Evolutionary conservation across 768 basidiomycete genomes (phyloP).

Genomic region (Neoboletus brunneissimus): DNA sequence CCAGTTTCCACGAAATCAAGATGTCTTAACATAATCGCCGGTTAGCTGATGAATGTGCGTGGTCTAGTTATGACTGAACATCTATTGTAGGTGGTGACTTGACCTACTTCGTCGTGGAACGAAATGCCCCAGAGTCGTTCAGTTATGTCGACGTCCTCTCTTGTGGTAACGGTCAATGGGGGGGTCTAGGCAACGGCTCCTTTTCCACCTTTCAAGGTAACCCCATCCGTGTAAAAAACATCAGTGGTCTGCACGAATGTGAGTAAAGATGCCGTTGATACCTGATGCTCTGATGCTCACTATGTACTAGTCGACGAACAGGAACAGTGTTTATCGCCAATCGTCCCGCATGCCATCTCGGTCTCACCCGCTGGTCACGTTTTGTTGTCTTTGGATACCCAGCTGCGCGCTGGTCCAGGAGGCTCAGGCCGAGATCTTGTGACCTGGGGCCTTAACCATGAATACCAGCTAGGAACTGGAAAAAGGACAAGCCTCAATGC

Average conservation of each 20-base stretch:
- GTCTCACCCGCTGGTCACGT: constrained; percentile 78
- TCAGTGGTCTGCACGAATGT: constrained; percentile 89
- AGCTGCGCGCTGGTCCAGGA: constrained; percentile 44
- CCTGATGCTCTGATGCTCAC: constrained; percentile 3
- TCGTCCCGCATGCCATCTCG: constrained; percentile 59
- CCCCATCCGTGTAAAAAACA: constrained; percentile 70
- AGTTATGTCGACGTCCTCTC: constrained; percentile 58
- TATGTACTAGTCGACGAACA: constrained; percentile 58
- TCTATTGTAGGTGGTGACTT: constrained; percentile 61
- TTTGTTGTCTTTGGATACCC: constrained; percentile 68
- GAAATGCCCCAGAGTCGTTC: constrained; percentile 34
- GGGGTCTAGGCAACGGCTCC: constrained; percentile 65
- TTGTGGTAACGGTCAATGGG: constrained; percentile 82
- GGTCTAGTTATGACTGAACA: background rate
- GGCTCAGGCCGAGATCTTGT: constrained; percentile 62
- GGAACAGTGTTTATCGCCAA: constrained; percentile 55
- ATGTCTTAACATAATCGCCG: constrained; percentile 66
- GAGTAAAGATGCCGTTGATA: constrained; percentile 28
- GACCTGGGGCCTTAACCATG: constrained; percentile 71
- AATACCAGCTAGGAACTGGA: constrained; percentile 75
- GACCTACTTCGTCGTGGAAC: constrained; percentile 74
- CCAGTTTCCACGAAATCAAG: constrained; percentile 49
- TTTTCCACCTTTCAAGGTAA: constrained; percentile 66
- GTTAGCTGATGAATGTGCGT: constrained; percentile 32
- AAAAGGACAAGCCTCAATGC: constrained; percentile 56